Conservation (phyloP, 2,329 filamentous ascomycete species). For the Claviceps sp. region DNA sequence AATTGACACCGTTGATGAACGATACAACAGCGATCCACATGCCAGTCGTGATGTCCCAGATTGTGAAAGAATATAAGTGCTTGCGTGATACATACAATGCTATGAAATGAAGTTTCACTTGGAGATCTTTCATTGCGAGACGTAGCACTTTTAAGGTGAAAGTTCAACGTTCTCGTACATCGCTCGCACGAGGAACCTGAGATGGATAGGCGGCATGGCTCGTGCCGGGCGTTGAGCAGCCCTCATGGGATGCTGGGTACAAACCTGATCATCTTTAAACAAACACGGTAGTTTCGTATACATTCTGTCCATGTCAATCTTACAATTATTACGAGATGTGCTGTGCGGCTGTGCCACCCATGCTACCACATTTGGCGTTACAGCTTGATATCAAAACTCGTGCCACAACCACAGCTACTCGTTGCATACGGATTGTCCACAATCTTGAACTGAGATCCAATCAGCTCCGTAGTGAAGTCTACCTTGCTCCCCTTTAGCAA, state of each 20-base stretch:
- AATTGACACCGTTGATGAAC: constrained; percentile 29
- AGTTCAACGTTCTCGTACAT: too few relatives aligned
- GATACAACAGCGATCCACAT: constrained; percentile 24
- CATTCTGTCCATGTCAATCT: too few relatives aligned
- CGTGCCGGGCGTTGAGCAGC: too few relatives aligned
- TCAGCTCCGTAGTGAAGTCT: constrained; percentile 92
- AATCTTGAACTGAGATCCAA: constrained; percentile 83
- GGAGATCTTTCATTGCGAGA: too few relatives aligned
- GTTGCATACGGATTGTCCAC: constrained; percentile 83
- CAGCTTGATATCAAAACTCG: constrained; percentile 86
- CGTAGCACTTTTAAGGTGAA: too few relatives aligned
- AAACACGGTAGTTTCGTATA: too few relatives aligned
- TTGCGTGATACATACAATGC: too few relatives aligned
- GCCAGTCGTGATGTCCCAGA: not conserved
- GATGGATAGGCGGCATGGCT: too few relatives aligned
- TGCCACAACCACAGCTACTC: constrained; percentile 93
- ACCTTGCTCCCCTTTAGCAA: constrained; percentile 87
- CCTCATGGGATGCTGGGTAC: too few relatives aligned
- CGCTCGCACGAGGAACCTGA: too few relatives aligned
- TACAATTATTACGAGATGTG: not conserved
- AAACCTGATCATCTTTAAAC: too few relatives aligned
- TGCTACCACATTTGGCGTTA: constrained; percentile 16
- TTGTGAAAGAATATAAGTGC: not conserved
- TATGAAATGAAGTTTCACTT: too few relatives aligned
- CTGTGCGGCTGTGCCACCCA: not conserved